Evolutionary conservation across 345 rosid species (phyloP).

Genomic region (Turnera subulata): DNA sequence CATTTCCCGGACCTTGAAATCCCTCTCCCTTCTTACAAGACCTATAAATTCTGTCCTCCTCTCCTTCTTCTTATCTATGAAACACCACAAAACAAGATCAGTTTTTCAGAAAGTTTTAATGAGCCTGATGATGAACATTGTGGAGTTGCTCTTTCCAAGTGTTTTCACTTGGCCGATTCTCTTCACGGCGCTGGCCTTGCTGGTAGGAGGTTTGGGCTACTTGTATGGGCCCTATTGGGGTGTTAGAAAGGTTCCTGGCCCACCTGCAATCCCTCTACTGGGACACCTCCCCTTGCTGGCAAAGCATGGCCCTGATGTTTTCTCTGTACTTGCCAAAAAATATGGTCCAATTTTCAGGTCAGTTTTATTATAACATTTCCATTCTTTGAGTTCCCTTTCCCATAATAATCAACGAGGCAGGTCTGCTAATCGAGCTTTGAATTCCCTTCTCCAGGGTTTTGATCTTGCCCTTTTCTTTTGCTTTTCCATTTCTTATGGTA

Average conservation of each 20-base stretch:
- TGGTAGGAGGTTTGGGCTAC: conserved; percentile 36
- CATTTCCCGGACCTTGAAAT: background rate
- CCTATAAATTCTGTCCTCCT: background rate
- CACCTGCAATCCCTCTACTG: conserved; percentile 10
- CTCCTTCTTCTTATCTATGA: background rate
- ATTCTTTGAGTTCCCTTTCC: too few species aligned
- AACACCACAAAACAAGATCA: too few species aligned
- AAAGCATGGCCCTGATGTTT: conserved; percentile 74
- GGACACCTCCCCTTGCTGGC: conserved; percentile 93
- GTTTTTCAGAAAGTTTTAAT: too few species aligned
- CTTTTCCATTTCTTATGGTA: too few species aligned
- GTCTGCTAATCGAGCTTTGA: too few species aligned
- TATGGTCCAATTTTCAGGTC: conserved; percentile 94
- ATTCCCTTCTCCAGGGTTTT: too few species aligned
- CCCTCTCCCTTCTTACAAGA: background rate
- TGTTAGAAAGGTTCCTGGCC: conserved; percentile 27
- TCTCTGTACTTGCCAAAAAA: conserved; percentile 67
- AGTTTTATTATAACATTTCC: conserved; percentile 10
- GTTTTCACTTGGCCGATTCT: conserved; percentile 2
- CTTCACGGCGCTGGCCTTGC: conserved; percentile 24
- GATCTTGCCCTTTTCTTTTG: too few species aligned
- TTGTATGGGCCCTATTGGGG: conserved; percentile 39
- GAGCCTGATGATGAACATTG: too few species aligned
- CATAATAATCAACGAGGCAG: too few species aligned
- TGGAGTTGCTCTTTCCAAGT: background rate